Percentiles rank a stretch among this genome's conserved stretches.
phyloP scores from a whole-genome alignment of 345 rosid species.

The Diplotaxis tenuifolia region DNA sequence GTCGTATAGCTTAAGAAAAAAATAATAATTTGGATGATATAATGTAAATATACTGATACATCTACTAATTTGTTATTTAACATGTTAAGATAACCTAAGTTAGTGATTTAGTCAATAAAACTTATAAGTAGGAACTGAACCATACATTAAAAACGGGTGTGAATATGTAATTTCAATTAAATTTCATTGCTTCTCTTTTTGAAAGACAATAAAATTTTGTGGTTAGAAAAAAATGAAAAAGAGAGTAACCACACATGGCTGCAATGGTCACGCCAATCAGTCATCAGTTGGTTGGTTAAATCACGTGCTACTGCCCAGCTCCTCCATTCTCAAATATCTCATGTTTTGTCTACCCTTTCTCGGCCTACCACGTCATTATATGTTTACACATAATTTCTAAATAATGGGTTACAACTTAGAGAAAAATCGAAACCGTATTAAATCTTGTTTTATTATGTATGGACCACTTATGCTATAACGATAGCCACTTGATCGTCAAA shows the following conservation, averaged over 20 bases:
- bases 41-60: background rate
- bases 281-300: constrained; percentile 35
- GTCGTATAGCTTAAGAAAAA: background rate
- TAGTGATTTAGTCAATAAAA: background rate
- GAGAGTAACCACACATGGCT: constrained; percentile 28
- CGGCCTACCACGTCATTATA: background rate
- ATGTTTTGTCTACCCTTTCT: background rate
- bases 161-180: background rate
- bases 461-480: constrained; percentile 15
- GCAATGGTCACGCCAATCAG: constrained; percentile 22
- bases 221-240: constrained; percentile 14
- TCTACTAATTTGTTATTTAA: background rate
- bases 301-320: constrained; percentile 30
- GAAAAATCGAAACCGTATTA: constrained; percentile 22
- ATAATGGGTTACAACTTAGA: background rate
- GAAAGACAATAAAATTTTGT: background rate
- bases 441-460: constrained; percentile 9
- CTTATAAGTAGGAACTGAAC: background rate
- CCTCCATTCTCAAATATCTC: constrained; percentile 4
- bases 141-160: background rate
- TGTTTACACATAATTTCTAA: background rate
- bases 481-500: constrained; percentile 16
- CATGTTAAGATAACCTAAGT: background rate
- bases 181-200: background rate
- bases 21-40: background rate